Percentiles rank a stretch among this genome's conserved stretches.
Conservation (phyloP, 1,139 yeast species). For the Geotrichum candidum region DNA sequence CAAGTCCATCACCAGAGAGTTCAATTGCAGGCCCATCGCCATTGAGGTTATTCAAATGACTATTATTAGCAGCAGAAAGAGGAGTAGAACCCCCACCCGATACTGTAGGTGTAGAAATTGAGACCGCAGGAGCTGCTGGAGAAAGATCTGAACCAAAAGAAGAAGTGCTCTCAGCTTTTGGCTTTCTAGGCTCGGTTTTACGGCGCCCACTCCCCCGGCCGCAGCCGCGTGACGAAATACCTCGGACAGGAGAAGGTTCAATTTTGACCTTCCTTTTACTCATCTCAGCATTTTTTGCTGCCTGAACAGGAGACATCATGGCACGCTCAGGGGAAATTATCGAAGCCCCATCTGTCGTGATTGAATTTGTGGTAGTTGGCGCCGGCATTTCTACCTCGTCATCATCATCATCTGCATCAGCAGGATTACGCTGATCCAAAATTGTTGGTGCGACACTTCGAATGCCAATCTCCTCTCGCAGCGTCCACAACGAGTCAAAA, state of each 20-base stretch:
- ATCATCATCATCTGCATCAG: conserved; percentile 22
- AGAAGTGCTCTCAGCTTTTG: background rate
- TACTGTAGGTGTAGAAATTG: background rate
- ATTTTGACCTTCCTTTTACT: background rate
- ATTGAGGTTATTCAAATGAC: no score
- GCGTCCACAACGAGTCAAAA: conserved; percentile 78
- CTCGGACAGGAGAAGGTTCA: background rate
- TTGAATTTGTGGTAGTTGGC: background rate
- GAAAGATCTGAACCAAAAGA: background rate
- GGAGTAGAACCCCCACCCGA: background rate
- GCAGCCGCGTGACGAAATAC: background rate
- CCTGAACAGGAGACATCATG: background rate
- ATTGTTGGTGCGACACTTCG: conserved; percentile 35
- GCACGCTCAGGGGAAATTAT: background rate
- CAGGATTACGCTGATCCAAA: conserved; percentile 28
- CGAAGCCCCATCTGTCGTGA: background rate
- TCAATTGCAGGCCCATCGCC: background rate
- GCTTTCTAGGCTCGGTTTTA: background rate
- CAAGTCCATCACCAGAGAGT: background rate
- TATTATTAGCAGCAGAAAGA: background rate
- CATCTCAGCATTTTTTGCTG: background rate
- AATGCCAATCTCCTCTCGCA: conserved; percentile 75
- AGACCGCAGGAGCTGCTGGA: background rate
- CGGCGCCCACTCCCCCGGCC: background rate
- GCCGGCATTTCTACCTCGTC: background rate